Base-by-base conservation (phyloP, 352 stramenopile genomes). In the Globisporangium carolinianum region DNA sequence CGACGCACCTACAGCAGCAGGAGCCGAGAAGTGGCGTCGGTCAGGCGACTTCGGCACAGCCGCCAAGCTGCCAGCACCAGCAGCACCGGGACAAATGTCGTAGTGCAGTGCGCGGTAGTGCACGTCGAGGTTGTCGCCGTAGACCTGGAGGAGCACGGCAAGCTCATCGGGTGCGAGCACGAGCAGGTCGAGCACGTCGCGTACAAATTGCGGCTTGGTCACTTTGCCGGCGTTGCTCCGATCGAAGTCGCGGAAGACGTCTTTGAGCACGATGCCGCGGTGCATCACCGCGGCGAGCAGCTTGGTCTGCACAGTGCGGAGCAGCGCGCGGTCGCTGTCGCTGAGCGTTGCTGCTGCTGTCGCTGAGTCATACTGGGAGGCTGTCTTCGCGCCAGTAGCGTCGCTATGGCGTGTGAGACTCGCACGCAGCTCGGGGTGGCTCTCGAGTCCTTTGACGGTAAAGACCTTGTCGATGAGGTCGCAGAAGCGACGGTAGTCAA, bases 211-310 rank as follows among this genome's bases (percentile, higher is more conserved):
- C 8, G 83, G 46, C 49, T 86, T 86, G 6, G 83, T 92, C 37
- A 94, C 84, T 56, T 90, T 90, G 35, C 84, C 84, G 10, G 81
- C 80, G 52, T 94, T 91, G 66, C 74, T 92, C 48, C 78, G 73
- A 53, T 94, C 83, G 24, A 94, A 94, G 58, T 94, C 84, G 47
- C 83, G 84, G 55, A 94, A 94, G 0, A 94, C 83, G 50, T 93
- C 83, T 57, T 94, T 94, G 7, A 94, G 61, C n/a, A 94, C 79
- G 47, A 94, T 76, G 8, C 84, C 84, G 55, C 90, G 91, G 64
- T 73, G 83, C 58, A 79, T 76, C n/a, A 90, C 75, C 0, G 84
- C 79, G 10, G 72, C 62, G 0, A 79, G 56, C 1, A 94, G 63
- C 55, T 89, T 88, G 37, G 65, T 63, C 62, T 83, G 87, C 0